Evolutionary conservation across 441 rosid species (phyloP), one percentile per base, ranked within the genome.

Genomic region (Populus tomentosa): DNA sequence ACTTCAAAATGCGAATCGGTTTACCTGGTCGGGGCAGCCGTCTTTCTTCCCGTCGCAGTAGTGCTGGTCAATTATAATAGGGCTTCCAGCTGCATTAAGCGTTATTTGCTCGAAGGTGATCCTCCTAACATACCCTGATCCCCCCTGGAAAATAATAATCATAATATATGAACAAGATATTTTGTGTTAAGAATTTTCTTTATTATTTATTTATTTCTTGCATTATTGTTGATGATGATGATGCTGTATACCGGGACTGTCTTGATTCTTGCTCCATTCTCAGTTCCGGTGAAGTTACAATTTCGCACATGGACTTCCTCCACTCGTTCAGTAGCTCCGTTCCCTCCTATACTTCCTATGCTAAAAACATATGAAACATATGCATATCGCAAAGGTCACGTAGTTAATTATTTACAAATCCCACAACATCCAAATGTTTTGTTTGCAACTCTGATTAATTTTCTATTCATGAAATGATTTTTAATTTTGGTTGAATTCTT

Each of bases 11-110:
- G 16, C 2, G 21, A 61, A 23, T 10, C 5, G 32, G 23, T 35
- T 63, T 74, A 79, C 78, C 78, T 36, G 21, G 2, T 32, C 42
- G 1, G 32, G 7, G 53, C 77, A 81, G 24, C 2, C 8, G 3
- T 38, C 46, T 38, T 10, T 10, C 7, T 63, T 4, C 21, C 74
- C 79, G 30, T 38, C 1, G 67, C 75, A 18, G 68, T 84, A 86
- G 35, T 79, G 53, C 46, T 86, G 90, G 68, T 88, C 75, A 7
- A 88, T 82, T 7, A 76, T 67, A 53, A 86, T 83, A n/a, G 87
- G 91, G 4, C 78, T 75, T 3, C 36, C 18, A 5, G 67, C 20
- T 2, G 24, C 77, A 10, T 56, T 4, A 0, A 86, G 71, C 46
- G 67, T 81, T 64, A 88, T 85, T 7, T 83, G 35, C n/a, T 78